Evolutionary conservation across 495 filamentous ascomycete genomes (phyloP).

Genomic region (Trichocladium uniseriatum): DNA sequence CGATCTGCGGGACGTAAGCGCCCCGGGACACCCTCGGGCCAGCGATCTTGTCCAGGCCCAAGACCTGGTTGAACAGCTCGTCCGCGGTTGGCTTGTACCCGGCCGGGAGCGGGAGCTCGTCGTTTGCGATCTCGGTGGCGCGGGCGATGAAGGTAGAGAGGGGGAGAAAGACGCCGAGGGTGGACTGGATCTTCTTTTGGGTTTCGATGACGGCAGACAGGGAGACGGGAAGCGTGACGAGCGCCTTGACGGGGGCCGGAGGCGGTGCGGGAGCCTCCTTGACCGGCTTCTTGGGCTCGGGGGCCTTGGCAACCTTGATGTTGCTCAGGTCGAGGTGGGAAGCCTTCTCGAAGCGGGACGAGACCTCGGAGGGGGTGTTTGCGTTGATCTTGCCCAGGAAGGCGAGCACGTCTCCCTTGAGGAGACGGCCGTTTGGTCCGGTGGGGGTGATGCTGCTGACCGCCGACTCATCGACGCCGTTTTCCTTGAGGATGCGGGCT

Average conservation of each 20-base stretch:
- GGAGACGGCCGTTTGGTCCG: conserved; percentile 78
- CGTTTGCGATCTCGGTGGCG: conserved; percentile 77
- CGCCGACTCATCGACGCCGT: conserved; percentile 61
- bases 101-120: conserved; percentile 61
- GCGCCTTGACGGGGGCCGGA: conserved; percentile 38
- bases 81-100: conserved; percentile 55
- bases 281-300: conserved; percentile 41
- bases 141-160: conserved; percentile 79
- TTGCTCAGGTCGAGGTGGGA: conserved; percentile 86
- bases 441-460: conserved; percentile 72
- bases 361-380: conserved; percentile 59
- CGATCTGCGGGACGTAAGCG: conserved; percentile 66
- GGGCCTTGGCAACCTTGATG: conserved; percentile 67
- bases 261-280: conserved; percentile 35
- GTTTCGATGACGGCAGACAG: conserved; percentile 65
- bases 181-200: conserved; percentile 68
- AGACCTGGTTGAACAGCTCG: conserved; percentile 80
- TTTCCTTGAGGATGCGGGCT: conserved; percentile 63
- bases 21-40: conserved; percentile 38
- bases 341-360: conserved; percentile 60
- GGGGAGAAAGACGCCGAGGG: conserved; percentile 68
- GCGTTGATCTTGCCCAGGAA: conserved; percentile 70
- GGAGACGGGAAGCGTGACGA: conserved; percentile 64
- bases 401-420: conserved; percentile 93
- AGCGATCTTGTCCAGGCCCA: conserved; percentile 52